phyloP scores from a whole-genome alignment of 371 early-diverging fungal species.

The Mucor saturninus region DNA sequence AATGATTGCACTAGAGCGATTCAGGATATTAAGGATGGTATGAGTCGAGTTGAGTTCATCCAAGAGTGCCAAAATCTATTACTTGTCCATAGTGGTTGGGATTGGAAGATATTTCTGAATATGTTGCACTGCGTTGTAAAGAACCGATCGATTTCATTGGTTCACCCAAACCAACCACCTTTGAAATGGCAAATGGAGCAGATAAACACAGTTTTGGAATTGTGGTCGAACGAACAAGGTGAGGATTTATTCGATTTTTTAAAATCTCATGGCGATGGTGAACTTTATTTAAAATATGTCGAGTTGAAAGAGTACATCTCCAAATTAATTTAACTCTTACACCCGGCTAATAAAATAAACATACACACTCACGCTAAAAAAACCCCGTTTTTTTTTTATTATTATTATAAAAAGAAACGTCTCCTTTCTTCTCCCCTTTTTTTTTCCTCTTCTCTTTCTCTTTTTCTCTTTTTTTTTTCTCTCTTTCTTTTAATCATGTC shows the following conservation, averaged over 20 bases:
- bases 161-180: slow-evolving; percentile 14
- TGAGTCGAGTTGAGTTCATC: slow-evolving; percentile 52
- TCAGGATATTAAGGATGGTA: slow-evolving; percentile 54
- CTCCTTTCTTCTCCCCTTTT: slow-evolving; percentile 27
- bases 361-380: neutral
- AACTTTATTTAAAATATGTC: slow-evolving; percentile 1
- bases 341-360: neutral
- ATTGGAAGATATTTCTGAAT: slow-evolving; percentile 47
- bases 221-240: slow-evolving; percentile 19
- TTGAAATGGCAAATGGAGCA: slow-evolving; percentile 16
- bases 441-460: slow-evolving; percentile 28
- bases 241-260: slow-evolving; percentile 11
- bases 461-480: slow-evolving; percentile 16
- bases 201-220: slow-evolving; percentile 10
- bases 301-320: slow-evolving; percentile 3
- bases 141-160: neutral
- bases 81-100: slow-evolving; percentile 64
- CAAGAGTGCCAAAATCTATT: slow-evolving; percentile 57
- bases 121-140: slow-evolving; percentile 14
- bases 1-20: slow-evolving; percentile 59
- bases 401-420: neutral
- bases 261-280: neutral
- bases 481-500: slow-evolving; percentile 4
- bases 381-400: neutral
- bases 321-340: neutral